Conservation (phyloP, 2,329 filamentous ascomycete species). For the Nothophaeocryptopus gaeumannii region DNA sequence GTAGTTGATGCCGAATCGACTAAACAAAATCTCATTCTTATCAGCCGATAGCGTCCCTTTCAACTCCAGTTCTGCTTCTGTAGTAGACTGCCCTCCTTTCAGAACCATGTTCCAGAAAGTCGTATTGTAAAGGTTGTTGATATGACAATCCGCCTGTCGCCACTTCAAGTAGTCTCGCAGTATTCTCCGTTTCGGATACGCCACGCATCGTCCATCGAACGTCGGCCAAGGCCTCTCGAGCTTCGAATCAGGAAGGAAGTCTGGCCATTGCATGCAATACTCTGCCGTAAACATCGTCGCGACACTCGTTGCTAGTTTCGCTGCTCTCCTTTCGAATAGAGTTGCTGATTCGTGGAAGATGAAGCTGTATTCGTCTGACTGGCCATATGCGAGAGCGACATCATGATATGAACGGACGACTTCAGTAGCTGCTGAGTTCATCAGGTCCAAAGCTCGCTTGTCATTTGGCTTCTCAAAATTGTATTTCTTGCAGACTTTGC, state of each 20-base stretch:
- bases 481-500: slow-evolving; percentile 64
- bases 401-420: slow-evolving; percentile 83
- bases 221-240: slow-evolving; percentile 75
- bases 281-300: slow-evolving; percentile 92
- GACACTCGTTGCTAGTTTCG: slow-evolving; percentile 87
- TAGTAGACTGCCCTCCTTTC: slow-evolving; percentile 64
- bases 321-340: slow-evolving; percentile 81
- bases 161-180: slow-evolving; percentile 94
- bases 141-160: slow-evolving; percentile 96
- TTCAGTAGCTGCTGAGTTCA: slow-evolving; percentile 87
- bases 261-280: slow-evolving; percentile 78
- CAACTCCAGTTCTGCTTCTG: slow-evolving; percentile 76
- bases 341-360: slow-evolving; percentile 60
- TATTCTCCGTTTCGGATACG: slow-evolving; percentile 79
- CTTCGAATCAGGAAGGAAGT: slow-evolving; percentile 65
- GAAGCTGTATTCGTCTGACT: slow-evolving; percentile 89
- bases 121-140: slow-evolving; percentile 98
- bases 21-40: slow-evolving; percentile 95
- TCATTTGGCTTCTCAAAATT: slow-evolving; percentile 92
- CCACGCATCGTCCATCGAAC: slow-evolving; percentile 88
- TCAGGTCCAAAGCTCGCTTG: slow-evolving; percentile 77
- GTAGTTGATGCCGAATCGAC: slow-evolving; percentile 88
- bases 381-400: slow-evolving; percentile 82
- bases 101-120: slow-evolving; percentile 90
- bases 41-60: slow-evolving; percentile 79